phyloP scores from a whole-genome alignment of 2,329 filamentous ascomycete genomes.

The Cordyceps tenuipes region DNA sequence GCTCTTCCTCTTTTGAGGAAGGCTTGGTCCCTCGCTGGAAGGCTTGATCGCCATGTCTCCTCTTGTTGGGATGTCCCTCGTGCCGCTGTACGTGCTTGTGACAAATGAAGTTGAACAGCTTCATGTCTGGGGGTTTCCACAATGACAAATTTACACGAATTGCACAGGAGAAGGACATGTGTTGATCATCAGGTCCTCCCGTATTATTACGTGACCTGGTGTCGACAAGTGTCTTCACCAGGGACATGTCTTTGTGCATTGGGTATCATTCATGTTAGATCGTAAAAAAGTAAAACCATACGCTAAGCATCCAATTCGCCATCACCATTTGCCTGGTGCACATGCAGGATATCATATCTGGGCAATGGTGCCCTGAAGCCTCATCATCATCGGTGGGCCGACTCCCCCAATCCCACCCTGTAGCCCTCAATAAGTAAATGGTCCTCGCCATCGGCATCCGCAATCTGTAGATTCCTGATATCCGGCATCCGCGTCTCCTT shows the following conservation, averaged over 20 bases:
- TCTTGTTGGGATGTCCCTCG: constrained; percentile 17
- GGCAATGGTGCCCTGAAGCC: neutral
- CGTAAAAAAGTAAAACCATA: constrained; percentile 2
- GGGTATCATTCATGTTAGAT: constrained; percentile 11
- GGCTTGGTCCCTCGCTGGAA: constrained; percentile 34
- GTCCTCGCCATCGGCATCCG: constrained; percentile 19
- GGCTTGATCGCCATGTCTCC: constrained; percentile 79
- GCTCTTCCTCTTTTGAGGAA: constrained; percentile 33
- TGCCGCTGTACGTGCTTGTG: constrained; percentile 20
- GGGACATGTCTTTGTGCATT: neutral
- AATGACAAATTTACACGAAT: neutral
- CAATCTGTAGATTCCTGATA: neutral
- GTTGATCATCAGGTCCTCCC: too few relatives aligned
- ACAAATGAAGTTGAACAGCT: neutral
- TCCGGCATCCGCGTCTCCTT: constrained; percentile 33
- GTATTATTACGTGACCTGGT: neutral
- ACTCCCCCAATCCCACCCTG: constrained; percentile 28
- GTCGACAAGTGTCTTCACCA: neutral
- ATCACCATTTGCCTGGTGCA: neutral
- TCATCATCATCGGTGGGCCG: neutral
- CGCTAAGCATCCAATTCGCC: neutral
- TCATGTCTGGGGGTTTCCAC: neutral
- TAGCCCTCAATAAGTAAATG: constrained; percentile 46
- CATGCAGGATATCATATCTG: neutral
- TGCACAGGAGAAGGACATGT: neutral